These are phyloP conservation scores for Centrapalus pauciflorus DNA, from an alignment of 129 eudicot species.

Conservation along the genomic window DNA sequence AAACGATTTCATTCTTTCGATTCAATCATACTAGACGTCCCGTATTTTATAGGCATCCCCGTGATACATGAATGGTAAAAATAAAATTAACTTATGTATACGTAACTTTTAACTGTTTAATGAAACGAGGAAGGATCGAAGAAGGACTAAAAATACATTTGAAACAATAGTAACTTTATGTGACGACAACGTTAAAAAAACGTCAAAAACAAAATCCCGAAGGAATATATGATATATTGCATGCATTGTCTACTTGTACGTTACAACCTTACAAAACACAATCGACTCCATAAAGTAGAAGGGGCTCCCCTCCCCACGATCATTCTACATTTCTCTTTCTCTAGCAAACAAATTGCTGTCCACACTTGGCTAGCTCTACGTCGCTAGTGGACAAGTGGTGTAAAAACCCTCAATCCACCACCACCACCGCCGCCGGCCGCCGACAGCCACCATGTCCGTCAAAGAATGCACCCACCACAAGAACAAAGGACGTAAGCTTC, in stretches of 20 bases:
- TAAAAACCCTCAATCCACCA: not conserved
- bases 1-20: too few species aligned
- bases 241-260: constrained; percentile 17
- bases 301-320: not conserved
- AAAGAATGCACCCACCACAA: constrained; percentile 70
- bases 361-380: not conserved
- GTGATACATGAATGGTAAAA: too few species aligned
- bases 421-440: constrained; percentile 14
- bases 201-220: not conserved
- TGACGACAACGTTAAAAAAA: constrained; percentile 6
- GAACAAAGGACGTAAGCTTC: constrained; percentile 10
- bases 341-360: constrained; percentile 13
- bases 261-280: constrained; percentile 18
- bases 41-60: too few species aligned
- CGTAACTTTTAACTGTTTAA: too few species aligned
- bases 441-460: constrained; percentile 35
- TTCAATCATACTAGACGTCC: too few species aligned
- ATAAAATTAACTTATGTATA: too few species aligned
- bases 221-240: not conserved
- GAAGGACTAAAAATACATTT: too few species aligned
- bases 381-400: not conserved
- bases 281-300: constrained; percentile 10
- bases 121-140: too few species aligned
- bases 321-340: constrained; percentile 8
- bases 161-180: too few species aligned